Conservation (phyloP, 164 flowering plant species). For the Echeveria elegans region DNA sequence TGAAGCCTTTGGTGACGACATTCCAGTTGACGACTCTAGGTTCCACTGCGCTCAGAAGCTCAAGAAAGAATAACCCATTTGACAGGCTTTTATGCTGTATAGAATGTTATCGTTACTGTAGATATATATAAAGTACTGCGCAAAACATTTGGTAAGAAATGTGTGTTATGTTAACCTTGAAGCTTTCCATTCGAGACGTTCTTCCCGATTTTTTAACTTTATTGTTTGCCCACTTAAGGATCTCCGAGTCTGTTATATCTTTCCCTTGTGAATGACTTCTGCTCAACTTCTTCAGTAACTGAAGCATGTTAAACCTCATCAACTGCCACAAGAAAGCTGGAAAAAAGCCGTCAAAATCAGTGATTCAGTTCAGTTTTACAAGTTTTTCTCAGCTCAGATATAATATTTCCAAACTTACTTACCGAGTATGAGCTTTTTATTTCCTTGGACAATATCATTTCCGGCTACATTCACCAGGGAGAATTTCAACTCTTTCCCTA, state of each 20-base stretch:
- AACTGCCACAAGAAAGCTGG: slow-evolving; percentile 5
- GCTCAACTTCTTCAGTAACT: slow-evolving; percentile 2
- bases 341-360: neutral
- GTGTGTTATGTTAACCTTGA: neutral
- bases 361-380: neutral
- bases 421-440: slow-evolving; percentile 6
- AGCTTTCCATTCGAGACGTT: neutral
- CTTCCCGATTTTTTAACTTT: neutral
- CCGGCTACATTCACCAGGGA: slow-evolving; percentile 3
- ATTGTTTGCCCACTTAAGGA: slow-evolving; percentile 1
- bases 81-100: neutral
- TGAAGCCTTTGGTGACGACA: slow-evolving; percentile 2
- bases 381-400: neutral
- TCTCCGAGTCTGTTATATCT: slow-evolving; percentile 1
- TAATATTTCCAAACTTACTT: neutral
- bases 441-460: neutral
- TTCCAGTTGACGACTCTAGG: neutral
- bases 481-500: neutral
- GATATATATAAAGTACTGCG: neutral
- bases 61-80: neutral
- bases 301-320: slow-evolving; percentile 6
- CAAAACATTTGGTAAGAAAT: neutral
- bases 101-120: neutral
- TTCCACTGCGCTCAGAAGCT: neutral
- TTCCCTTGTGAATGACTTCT: slow-evolving; percentile 3